Base-by-base conservation (phyloP, 2,329 filamentous ascomycete genomes). In the Exophiala xenobiotica region DNA sequence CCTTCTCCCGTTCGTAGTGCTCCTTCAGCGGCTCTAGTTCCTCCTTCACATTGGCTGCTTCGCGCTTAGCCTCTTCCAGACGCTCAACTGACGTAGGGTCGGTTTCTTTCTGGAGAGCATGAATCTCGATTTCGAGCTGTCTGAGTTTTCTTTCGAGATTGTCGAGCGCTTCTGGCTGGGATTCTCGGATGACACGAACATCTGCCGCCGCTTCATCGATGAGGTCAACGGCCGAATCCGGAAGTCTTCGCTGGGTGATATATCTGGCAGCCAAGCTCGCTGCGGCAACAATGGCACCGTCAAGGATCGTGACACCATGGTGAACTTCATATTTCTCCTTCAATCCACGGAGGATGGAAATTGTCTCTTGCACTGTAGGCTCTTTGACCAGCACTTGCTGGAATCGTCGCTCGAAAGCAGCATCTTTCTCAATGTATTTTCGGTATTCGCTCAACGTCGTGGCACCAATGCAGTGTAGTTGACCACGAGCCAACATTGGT, bases 321-420 rank as follows among this genome's bases (percentile, higher is more conserved):
- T 99, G 93, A 43, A 95, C 89, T 74, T 99, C 93, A 73, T 97
- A 99, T 68, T 90, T 90, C 70, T 97, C 92, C 77, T 97, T 99
- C 58, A 99, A 76, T 67, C 93, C 93, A 78, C 93, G 89, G n/a
- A 99, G 85, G 65, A 99, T 99, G 18, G 93, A 99, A 57, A 99
- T 83, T 11, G 93, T 97, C 73, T 99, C 93, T 1, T 82, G 71
- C 42, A 97, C 85, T 4, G 83, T 79, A 2, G 93, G 93, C 68
- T 99, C 93, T 74, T 96, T 96, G 69, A 97, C 92, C 38, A 99
- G 73, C 31, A 99, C 93, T 71, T 99, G 93, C 70, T 99, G 93
- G 80, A 99, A 99, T 70, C 93, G 88, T 71, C 93, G 89, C 73
- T 99, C 93, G 68, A 99, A 99, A 40, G 93, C 93, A 39, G 90